Base-by-base conservation (phyloP, 2,329 filamentous ascomycete genomes). In the Epichloe sp. region DNA sequence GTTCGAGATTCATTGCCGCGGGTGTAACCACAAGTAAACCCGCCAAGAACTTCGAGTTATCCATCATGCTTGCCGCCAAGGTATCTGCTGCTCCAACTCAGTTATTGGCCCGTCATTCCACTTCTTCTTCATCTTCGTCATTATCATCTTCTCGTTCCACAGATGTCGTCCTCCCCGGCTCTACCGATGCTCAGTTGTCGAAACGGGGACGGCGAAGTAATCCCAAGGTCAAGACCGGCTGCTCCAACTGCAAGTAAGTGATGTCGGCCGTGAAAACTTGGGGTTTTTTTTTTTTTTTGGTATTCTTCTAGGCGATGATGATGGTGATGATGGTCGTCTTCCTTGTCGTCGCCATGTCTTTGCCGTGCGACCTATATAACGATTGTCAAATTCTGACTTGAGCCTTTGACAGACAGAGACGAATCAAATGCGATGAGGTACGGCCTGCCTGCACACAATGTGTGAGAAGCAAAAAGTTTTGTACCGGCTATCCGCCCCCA, bases 201-300 rank as follows among this genome's bases (percentile, higher is more conserved):
- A 77, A 71, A 60, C 70, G 75, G 49, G 68, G 68, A 14, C 70
- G 77, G 50, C 74, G 69, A 31, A 80, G 77, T 62, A 76, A 71
- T 56, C 76, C 77, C 14, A 83, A 83, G 62, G 80, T 82, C 56
- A 83, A 82, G 68, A 83, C 80, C 1, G 80, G 80, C 41, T 84
- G 81, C 64, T 73, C 71, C 58, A 82, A 79, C 63, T 85, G 80
- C 80, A 84, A 84, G 80, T 83, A 71, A 63, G 80, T 72, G 50
- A 40, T 15, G 10, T 31, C 14, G 23, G 14, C 26, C 21, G 26
- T 38, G 45, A 47, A 23, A 23, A 36, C 14, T 7, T 38, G 23
- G 7, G 6, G 7, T 2, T 0, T 26, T 47, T 47, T 10, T 21
- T 21, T 19, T 26, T 5, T 7, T 21, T 8, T 15, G 21, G 5